Base-by-base conservation (phyloP, 2,329 filamentous ascomycete species). In the Coniella vitis region DNA sequence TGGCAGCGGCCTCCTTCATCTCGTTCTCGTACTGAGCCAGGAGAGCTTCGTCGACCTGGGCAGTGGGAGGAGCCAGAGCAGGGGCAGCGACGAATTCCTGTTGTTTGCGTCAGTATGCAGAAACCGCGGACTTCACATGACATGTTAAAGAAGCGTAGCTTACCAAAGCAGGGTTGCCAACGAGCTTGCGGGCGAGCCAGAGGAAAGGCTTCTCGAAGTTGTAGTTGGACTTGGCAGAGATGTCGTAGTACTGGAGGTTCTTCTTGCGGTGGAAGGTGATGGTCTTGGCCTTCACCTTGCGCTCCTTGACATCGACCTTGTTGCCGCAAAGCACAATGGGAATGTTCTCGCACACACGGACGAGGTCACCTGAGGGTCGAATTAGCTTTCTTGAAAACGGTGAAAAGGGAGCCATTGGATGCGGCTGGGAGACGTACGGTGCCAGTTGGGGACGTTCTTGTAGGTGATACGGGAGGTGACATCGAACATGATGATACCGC, bases 241-340 rank as follows among this genome's bases (percentile, higher is more conserved):
- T 97, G 64, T 97, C 93, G 81, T 98, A 98, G 83, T 97, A 98
- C 76, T 98, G 93, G 46, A 98, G 85, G 76, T 97, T 98, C 86
- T 98, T 98, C 88, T 98, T 98, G 76, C 93, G 89, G 83, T 98
- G 93, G 87, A 98, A 98, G 60, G 93, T 98, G 75, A 98, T 98
- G 69, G 91, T 94, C 88, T 98, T 98, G 68, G 93, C 93, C 85
- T 98, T 98, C 69, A 98, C 93, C 79, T 98, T 98, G 73, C 93
- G 89, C 83, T 98, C 93, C 87, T 98, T 98, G 58, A 98, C 93
- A 66, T 98, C 91, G 71, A 98, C 91, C 83, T 98, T 98, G 87
- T 98, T 98, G 67, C 91, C 91, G 72, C 84, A 90, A 58, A 98
- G 87, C 64, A 97, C 93, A 65, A 98, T 97, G 62, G 91, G 91